A percentile compares a stretch with the other conserved stretches of the same genome.
Evolutionary conservation across 345 rosid species (phyloP).

Genomic region (Melastoma malabathricum): DNA sequence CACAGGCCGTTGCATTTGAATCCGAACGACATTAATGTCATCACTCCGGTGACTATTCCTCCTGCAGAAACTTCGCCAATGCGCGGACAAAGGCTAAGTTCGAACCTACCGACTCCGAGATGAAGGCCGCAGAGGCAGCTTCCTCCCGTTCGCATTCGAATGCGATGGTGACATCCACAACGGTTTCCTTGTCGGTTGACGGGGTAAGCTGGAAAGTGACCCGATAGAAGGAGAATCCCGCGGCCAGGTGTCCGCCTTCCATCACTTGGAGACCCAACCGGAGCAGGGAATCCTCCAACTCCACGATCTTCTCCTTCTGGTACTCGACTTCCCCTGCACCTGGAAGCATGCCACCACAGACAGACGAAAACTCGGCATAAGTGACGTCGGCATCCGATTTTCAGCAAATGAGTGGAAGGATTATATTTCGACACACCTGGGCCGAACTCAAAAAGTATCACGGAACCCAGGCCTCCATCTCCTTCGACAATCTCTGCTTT

Average conservation of each 20-base stretch:
- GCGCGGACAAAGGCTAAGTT: no score
- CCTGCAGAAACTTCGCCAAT: no score
- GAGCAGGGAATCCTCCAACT: constrained; percentile 16
- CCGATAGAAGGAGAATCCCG: constrained; percentile 18
- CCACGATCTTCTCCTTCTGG: constrained; percentile 29
- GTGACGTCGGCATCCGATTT: no score
- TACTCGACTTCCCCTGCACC: constrained; percentile 13
- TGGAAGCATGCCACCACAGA: background rate
- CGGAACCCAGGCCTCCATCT: constrained; percentile 23
- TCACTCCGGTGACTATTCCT: no score
- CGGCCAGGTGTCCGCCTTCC: constrained; percentile 26
- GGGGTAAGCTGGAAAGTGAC: constrained; percentile 18
- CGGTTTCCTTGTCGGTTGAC: constrained; percentile 11
- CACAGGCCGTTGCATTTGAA: no score
- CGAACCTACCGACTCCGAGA: no score
- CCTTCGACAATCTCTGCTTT: constrained; percentile 22
- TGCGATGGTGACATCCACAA: constrained; percentile 12
- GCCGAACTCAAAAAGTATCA: constrained; percentile 21
- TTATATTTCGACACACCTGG: constrained; percentile 11
- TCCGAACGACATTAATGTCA: no score
- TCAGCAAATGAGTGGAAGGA: background rate
- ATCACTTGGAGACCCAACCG: constrained; percentile 16
- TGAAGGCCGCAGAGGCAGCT: background rate
- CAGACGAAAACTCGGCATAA: background rate
- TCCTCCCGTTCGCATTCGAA: constrained; percentile 14